Base-by-base conservation (phyloP, 2,329 filamentous ascomycete genomes). In the Hansfordia pulvinata region DNA sequence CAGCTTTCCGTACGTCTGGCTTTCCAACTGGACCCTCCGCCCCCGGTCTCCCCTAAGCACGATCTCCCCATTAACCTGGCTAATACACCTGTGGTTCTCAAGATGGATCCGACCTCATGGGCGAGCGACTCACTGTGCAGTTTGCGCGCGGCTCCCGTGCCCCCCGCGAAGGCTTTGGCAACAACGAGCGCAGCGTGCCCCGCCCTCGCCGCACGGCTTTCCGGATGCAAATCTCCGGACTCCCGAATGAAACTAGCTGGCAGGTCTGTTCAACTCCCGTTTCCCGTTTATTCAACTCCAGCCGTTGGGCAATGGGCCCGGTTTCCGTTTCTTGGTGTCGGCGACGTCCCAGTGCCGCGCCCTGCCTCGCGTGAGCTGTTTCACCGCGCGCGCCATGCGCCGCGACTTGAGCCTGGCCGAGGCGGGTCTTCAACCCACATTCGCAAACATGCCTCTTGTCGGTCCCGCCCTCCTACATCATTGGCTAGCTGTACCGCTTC, bases 71-170 rank as follows among this genome's bases (percentile, higher is more conserved):
- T 17, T 26, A 38, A 35, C 39, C 38, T 48, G 46, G 46, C 54
- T 57, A 52, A 56, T 49, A 36, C 42, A 36, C 33, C 36, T 35
- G 42, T 38, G 40, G 38, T 51, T 39, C 44, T 44, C 46, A 60
- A 93, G 88, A 98, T 69, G 90, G 90, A 58, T 86, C 84, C 50
- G 84, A 93, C 46, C 93, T 98, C 56, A 94, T 94, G 77, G 88
- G 86, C 56, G 84, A 93, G 58, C 84, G 90, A 48, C 69, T 98
- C 42, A 94, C 92, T 33, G 90, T 98, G 46, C 90, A 98, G 55
- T 98, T 98, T 59, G 90, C 90, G 38, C 84, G 90, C 50, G 90
- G 90, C 48, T 80, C 79, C 40, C 65, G 68, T 40, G 57, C 61
- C 44, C 62, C 65, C 31, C 62, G 67, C 28, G 54, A 56, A 43